Evolutionary conservation across 257 asterid species (phyloP), one percentile per base, ranked within the genome.

Genomic region (Mitragyna speciosa): DNA sequence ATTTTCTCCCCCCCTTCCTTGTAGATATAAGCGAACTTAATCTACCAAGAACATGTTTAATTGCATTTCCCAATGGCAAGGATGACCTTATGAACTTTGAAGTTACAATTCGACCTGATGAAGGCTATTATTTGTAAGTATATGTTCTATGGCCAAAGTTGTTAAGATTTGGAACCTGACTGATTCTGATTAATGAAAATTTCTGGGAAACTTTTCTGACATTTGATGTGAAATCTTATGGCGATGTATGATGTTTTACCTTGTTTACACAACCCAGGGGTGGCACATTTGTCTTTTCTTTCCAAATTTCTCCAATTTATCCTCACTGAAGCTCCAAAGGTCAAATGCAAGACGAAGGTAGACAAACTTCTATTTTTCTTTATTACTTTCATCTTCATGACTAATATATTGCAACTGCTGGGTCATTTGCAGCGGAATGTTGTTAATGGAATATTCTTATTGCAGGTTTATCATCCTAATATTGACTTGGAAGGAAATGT

Each of bases 281-380:
- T 73, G 99, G 98, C 45, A 92, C 91, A 63, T 93, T 96, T 89
- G 85, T 85, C 75, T 96, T 96, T 87, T 90, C 99, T 56, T 96
- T 96, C 90, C 93, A 89, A 78, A 93, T 96, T 80, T 87, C 99
- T 87, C 91, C 97, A 31, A 87, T 94, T 80, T 96, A 96, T 82
- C 99, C 99, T 70, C 99, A 96, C n/a, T n/a, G 98, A 93, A 77
- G 97, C 99, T 71, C 99, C 99, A 22, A 96, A 96, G 87, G 97
- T 96, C 75, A 96, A 96, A 90, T 95, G 98, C 97, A 93, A 90
- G 97, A 95, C 99, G 16, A 95, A 92, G 99, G 99, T 95, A 72
- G 39, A 54, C 36, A 74, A 47, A 49, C 69, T 47, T 48, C 19
- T 39, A 45, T 28, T 70, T 81, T 74, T 7, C n/a, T 10, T 48